phyloP scores from a whole-genome alignment of 371 early-diverging fungal genomes.

The Lichtheimia hyalospora region DNA sequence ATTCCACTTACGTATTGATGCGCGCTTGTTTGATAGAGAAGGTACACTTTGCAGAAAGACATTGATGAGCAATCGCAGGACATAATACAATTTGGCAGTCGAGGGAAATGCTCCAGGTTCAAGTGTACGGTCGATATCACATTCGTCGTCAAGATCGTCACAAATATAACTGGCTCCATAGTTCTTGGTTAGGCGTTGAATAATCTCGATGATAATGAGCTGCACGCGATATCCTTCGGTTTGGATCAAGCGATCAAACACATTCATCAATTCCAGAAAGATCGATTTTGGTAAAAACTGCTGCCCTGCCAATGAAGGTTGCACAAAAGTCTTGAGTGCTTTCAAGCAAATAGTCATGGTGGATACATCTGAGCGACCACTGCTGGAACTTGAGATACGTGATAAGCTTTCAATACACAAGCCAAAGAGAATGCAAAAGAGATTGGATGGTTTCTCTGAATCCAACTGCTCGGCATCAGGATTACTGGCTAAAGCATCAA shows the following conservation, averaged over 20 bases:
- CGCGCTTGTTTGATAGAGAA: conserved; percentile 31
- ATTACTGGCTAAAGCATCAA: conserved; percentile 35
- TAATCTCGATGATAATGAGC: conserved; percentile 45
- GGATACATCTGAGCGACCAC: conserved; percentile 28
- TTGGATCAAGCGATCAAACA: conserved; percentile 63
- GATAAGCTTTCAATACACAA: conserved; percentile 67
- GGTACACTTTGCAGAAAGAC: conserved; percentile 53
- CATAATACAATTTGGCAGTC: conserved; percentile 46
- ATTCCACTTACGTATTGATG: conserved; percentile 16
- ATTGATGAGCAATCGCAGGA: conserved; percentile 46
- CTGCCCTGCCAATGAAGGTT: conserved; percentile 39
- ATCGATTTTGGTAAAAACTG: conserved; percentile 50
- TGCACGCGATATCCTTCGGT: conserved; percentile 52
- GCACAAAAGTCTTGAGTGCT: conserved; percentile 43
- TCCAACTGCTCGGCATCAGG: conserved; percentile 32
- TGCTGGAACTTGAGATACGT: conserved; percentile 39
- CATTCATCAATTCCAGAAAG: conserved; percentile 62
- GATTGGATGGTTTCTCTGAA: conserved; percentile 33
- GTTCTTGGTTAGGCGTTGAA: conserved; percentile 40
- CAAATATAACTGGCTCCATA: conserved; percentile 43
- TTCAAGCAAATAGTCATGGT: conserved; percentile 41
- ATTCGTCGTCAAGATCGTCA: conserved; percentile 33
- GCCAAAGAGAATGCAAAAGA: conserved; percentile 63
- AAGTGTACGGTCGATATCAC: conserved; percentile 28
- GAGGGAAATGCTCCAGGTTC: conserved; percentile 47